Conservation (phyloP, 805 yeast species). For the Teunomyces tritomae region DNA sequence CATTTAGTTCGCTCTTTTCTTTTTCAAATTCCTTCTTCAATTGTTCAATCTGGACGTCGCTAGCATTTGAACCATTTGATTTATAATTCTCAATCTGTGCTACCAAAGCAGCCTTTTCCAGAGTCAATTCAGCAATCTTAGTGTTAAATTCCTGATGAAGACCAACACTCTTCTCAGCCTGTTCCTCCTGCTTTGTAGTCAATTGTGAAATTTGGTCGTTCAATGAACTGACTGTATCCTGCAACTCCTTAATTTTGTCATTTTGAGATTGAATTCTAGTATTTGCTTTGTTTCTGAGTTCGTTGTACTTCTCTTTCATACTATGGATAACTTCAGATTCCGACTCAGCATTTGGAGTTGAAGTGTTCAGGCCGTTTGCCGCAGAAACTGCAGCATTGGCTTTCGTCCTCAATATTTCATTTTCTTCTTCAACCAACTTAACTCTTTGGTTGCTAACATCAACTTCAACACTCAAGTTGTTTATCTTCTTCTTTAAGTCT, state of each 20-base stretch:
- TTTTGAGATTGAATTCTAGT: constrained; percentile 20
- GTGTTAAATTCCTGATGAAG: constrained; percentile 3
- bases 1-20: constrained; percentile 17
- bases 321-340: constrained; percentile 23
- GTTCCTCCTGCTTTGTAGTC: constrained; percentile 8
- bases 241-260: constrained; percentile 26
- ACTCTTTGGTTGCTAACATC: constrained; percentile 52
- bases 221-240: constrained; percentile 18
- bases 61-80: constrained; percentile 23
- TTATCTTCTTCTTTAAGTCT: constrained; percentile 44
- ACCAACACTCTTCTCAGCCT: constrained; percentile 2
- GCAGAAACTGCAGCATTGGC: constrained; percentile 2
- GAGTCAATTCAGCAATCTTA: constrained; percentile 9
- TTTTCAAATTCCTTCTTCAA: constrained; percentile 15
- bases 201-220: constrained; percentile 18
- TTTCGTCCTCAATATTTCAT: constrained; percentile 50
- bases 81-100: constrained; percentile 24
- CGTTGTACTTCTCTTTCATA: constrained; percentile 30
- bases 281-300: constrained; percentile 26
- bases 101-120: constrained; percentile 12
- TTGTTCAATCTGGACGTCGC: background rate
- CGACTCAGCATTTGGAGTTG: background rate
- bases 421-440: constrained; percentile 48
- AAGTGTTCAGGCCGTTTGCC: background rate
- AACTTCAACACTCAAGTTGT: constrained; percentile 34